Percentiles rank a stretch among this genome's conserved stretches.
Conservation (phyloP, 1,284 basidiomycete species). For the Rhodotorula sp. region DNA sequence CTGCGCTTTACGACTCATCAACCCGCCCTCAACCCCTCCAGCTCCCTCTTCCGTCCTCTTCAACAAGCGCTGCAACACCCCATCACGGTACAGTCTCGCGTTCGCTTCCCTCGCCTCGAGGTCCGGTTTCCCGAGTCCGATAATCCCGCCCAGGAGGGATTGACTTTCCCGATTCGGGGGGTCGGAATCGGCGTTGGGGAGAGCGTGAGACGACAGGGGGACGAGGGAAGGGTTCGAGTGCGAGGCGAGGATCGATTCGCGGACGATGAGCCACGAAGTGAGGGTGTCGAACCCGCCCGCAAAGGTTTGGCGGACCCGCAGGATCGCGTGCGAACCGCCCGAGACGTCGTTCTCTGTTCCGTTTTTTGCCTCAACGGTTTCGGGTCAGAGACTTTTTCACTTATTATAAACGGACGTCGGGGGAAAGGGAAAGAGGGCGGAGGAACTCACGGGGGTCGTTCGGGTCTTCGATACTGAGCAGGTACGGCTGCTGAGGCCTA, state of each 20-base stretch:
- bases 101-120: conserved; percentile 18
- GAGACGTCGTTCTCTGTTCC: conserved; percentile 85
- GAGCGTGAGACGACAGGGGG: background rate
- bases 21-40: conserved; percentile 5
- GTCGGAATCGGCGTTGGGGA: conserved; percentile 29
- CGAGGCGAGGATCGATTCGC: conserved; percentile 41
- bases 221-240: conserved; percentile 11
- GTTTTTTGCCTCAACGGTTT: too few species aligned
- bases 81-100: conserved; percentile 11
- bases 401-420: too few species aligned
- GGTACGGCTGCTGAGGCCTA: conserved; percentile 60
- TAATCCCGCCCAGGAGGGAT: conserved; percentile 30
- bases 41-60: background rate
- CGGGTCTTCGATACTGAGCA: conserved; percentile 92
- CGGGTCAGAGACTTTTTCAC: too few species aligned
- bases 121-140: conserved; percentile 30
- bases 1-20: conserved; percentile 12
- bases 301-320: conserved; percentile 75
- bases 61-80: conserved; percentile 29
- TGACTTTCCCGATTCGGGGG: conserved; percentile 22
- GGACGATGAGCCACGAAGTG: conserved; percentile 63
- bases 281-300: conserved; percentile 84
- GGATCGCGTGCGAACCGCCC: conserved; percentile 78
- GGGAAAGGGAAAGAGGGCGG: too few species aligned
- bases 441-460: conserved; percentile 71